Base-by-base conservation (phyloP, 2,329 filamentous ascomycete genomes). In the Apiospora malaysiana region DNA sequence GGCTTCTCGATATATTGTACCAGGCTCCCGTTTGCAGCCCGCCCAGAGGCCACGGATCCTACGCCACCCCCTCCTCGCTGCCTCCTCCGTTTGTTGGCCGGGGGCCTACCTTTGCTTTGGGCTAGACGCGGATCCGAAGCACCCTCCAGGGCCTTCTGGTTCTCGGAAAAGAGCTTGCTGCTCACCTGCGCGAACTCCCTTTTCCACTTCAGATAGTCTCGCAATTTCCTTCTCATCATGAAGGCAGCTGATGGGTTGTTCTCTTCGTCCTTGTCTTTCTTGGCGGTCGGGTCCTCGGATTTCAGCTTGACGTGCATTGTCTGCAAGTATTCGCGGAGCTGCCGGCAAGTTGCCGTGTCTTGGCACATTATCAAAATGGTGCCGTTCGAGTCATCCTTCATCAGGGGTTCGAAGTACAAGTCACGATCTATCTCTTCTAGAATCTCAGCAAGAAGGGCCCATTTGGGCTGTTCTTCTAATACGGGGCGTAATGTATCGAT, bases 321-420 rank as follows among this genome's bases (percentile, higher is more conserved):
- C 79, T 97, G 93, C 25, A 99, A 84, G 79, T 95, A 98, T 79
- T 98, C 95, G 74, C 94, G 90, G 56, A 99, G 85, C 77, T 99
- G 96, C 18, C 92, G 89, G 78, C 94, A 97, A 10, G 94, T 97
- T 70, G 91, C 90, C 70, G 93, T 90, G 77, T 97, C 95, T 37
- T 92, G 92, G 78, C 95, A 98, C 96, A 99, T 98, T 79, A 99
- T 94, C 45, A 99, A 84, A 68, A 97, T 94, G 2, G 93, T 94
- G n/a, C 93, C 93, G 78, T 94, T 97, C 0, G 94, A 97, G 76
- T 94, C 93, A 79, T 96, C 94, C 70, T 89, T 87, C n/a, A 87
- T 83, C 10, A 86, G 84, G 7, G 94, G 92, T 73, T 97, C 95
- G 77, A 97, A 92, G 79, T 97, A 96, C 21, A 94, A 86, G 77